phyloP scores from a whole-genome alignment of 176 grass and related monocot species.

The Pontederia crassipes region DNA sequence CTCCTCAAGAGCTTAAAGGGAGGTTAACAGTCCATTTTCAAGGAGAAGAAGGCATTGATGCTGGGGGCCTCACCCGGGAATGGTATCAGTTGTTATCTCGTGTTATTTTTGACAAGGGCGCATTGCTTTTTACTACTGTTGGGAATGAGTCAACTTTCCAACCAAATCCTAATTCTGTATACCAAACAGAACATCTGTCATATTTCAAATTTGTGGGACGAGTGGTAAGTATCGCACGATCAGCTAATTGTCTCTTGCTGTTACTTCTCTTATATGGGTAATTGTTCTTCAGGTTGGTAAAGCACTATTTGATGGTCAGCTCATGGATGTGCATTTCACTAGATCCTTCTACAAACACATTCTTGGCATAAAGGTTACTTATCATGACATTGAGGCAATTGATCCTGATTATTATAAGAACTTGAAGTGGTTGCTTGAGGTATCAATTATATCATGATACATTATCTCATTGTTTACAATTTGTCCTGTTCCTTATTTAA shows the following conservation, averaged over 20 bases:
- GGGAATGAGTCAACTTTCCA: constrained; percentile 98
- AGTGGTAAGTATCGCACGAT: constrained; percentile 56
- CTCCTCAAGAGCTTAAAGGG: constrained; percentile 85
- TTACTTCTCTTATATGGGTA: constrained; percentile 17
- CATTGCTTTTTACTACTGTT: constrained; percentile 92
- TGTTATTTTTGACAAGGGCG: constrained; percentile 91
- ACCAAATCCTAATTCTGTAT: constrained; percentile 96
- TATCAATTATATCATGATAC: constrained; percentile 17
- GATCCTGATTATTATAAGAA: constrained; percentile 97
- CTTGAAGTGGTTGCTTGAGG: constrained; percentile 99
- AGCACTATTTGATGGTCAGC: constrained; percentile 93
- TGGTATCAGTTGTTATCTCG: constrained; percentile 94
- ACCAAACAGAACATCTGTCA: constrained; percentile 96
- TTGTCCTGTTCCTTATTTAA: constrained; percentile 3
- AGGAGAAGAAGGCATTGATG: constrained; percentile 99
- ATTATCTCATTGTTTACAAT: constrained; percentile 1
- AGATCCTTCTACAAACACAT: constrained; percentile 99
- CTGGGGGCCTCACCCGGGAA: constrained; percentile 91
- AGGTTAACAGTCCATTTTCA: constrained; percentile 96
- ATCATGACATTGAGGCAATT: constrained; percentile 99
- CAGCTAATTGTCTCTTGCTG: constrained; percentile 2
- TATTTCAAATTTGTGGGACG: constrained; percentile 99
- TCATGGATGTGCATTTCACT: constrained; percentile 96
- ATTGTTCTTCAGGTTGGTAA: constrained; percentile 67
- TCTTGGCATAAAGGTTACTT: constrained; percentile 92